Conservation (phyloP, 164 flowering plant species). For the Santalum album region DNA sequence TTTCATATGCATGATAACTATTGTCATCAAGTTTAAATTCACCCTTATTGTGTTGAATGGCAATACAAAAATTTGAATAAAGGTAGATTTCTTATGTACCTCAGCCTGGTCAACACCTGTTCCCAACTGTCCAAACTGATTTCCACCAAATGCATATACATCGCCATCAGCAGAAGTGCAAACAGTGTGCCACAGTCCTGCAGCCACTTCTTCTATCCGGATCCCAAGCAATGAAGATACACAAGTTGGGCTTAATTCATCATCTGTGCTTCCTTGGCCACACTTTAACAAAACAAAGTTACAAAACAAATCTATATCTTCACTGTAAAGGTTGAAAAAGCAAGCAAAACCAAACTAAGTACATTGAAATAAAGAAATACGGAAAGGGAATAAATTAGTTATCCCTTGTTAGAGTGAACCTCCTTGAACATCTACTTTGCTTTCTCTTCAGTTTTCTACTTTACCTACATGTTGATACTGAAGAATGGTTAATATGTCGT, state of each 20-base stretch:
- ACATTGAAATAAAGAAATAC: neutral
- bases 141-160: slow-evolving; percentile 92
- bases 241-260: slow-evolving; percentile 77
- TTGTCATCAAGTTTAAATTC: no score
- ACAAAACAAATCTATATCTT: slow-evolving; percentile 4
- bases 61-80: no score
- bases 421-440: slow-evolving; percentile 31
- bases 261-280: slow-evolving; percentile 97
- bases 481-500: slow-evolving; percentile 19
- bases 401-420: slow-evolving; percentile 22
- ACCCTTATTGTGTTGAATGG: no score
- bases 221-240: slow-evolving; percentile 85
- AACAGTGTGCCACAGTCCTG: slow-evolving; percentile 95
- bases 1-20: no score
- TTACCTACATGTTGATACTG: slow-evolving; percentile 34
- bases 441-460: slow-evolving; percentile 32
- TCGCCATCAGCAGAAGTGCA: slow-evolving; percentile 85
- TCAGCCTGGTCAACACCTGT: slow-evolving; percentile 94
- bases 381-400: slow-evolving; percentile 9
- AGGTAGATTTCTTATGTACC: slow-evolving; percentile 24
- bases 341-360: slow-evolving; percentile 1
- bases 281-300: slow-evolving; percentile 44
- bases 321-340: no score
- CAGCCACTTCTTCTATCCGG: slow-evolving; percentile 55
- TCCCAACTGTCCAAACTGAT: slow-evolving; percentile 98